A percentile compares a stretch with the other conserved stretches of the same genome.
Evolutionary conservation across 441 rosid genomes (phyloP).

Genomic region (Macaranga tanarius): DNA sequence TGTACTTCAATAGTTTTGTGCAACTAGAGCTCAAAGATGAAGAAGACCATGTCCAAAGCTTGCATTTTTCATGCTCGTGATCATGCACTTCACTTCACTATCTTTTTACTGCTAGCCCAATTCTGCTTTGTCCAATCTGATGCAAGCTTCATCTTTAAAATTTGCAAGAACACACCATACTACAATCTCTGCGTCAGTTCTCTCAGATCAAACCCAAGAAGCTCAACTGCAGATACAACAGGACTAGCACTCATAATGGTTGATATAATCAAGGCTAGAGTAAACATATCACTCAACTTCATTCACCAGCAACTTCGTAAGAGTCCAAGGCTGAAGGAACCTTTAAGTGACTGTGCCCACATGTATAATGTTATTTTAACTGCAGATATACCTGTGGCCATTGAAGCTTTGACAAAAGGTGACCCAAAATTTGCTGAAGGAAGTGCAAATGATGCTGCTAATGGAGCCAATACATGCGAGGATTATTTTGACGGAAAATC

Average conservation of each 20-base stretch:
- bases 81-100: not conserved
- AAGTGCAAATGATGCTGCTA: slow-evolving; percentile 32
- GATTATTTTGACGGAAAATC: slow-evolving; percentile 27
- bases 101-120: not conserved
- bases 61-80: not conserved
- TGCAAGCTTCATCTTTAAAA: not conserved
- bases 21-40: not conserved
- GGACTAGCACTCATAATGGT: slow-evolving; percentile 33
- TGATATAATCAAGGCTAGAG: slow-evolving; percentile 16
- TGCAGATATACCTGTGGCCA: slow-evolving; percentile 24
- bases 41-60: not conserved
- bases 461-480: slow-evolving; percentile 34
- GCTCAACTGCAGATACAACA: slow-evolving; percentile 22
- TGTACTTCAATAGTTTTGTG: not conserved
- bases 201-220: slow-evolving; percentile 13
- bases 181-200: not conserved
- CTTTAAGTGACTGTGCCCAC: slow-evolving; percentile 24
- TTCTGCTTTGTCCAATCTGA: not conserved
- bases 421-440: slow-evolving; percentile 28
- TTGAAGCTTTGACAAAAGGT: slow-evolving; percentile 29
- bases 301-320: slow-evolving; percentile 15
- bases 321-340: not conserved
- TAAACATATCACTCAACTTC: slow-evolving; percentile 11
- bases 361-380: slow-evolving; percentile 25
- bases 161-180: slow-evolving; percentile 11